Evolutionary conservation across 805 yeast species (phyloP).

Genomic region (Wickerhamomyces strasburgensis): DNA sequence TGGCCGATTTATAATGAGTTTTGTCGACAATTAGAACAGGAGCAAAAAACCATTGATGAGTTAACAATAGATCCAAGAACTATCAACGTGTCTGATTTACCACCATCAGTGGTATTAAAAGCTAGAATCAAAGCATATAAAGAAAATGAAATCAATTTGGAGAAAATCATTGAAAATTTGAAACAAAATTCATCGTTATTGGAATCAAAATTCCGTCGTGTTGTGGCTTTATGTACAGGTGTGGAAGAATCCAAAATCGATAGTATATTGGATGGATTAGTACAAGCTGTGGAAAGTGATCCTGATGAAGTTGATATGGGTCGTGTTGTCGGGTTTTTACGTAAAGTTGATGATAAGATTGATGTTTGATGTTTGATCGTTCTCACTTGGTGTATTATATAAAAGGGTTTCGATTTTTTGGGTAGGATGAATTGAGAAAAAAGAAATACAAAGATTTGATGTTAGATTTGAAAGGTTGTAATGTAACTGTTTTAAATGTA

Average conservation of each 20-base stretch:
- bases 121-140: slow-evolving; percentile 82
- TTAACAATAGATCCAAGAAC: slow-evolving; percentile 15
- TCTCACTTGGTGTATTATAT: too few relatives aligned
- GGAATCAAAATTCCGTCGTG: slow-evolving; percentile 78
- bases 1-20: slow-evolving; percentile 53
- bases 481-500: not conserved
- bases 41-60: slow-evolving; percentile 27
- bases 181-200: slow-evolving; percentile 49
- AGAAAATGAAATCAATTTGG: slow-evolving; percentile 57
- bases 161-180: slow-evolving; percentile 47
- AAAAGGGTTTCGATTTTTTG: too few relatives aligned
- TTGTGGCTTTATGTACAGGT: slow-evolving; percentile 85
- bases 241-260: slow-evolving; percentile 80
- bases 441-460: too few relatives aligned
- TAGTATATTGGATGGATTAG: slow-evolving; percentile 71
- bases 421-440: too few relatives aligned
- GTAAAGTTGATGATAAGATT: slow-evolving; percentile 35
- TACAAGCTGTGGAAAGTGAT: slow-evolving; percentile 88
- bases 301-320: slow-evolving; percentile 62
- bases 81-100: slow-evolving; percentile 26
- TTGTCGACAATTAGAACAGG: slow-evolving; percentile 33
- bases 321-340: slow-evolving; percentile 49
- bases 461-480: too few relatives aligned
- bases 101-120: slow-evolving; percentile 43
- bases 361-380: slow-evolving; percentile 4